phyloP scores from a whole-genome alignment of 2,329 filamentous ascomycete genomes.

The Cercospora beticola region DNA sequence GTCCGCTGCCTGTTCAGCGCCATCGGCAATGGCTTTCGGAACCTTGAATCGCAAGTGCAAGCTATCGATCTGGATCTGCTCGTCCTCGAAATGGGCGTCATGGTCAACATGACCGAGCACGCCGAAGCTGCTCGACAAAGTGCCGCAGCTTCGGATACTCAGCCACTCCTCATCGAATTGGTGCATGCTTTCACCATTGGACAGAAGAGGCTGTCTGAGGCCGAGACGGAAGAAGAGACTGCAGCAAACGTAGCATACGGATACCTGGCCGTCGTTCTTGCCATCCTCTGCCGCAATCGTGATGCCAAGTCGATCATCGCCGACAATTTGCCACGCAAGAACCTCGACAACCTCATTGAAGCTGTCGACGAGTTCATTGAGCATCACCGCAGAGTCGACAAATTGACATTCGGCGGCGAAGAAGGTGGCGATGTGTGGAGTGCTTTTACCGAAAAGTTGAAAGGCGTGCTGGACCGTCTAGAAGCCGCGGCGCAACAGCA shows the following conservation, averaged over 20 bases:
- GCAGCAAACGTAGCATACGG: constrained; percentile 80
- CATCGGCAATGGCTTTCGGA: constrained; percentile 31
- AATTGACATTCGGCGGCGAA: constrained; percentile 47
- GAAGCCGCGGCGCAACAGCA: constrained; percentile 21
- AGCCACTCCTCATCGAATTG: constrained; percentile 27
- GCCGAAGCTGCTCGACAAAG: constrained; percentile 56
- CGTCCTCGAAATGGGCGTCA: constrained; percentile 73
- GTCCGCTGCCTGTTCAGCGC: constrained; percentile 42
- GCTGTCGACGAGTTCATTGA: constrained; percentile 63
- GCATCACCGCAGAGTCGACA: constrained; percentile 61
- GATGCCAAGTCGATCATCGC: constrained; percentile 40
- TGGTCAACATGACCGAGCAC: constrained; percentile 86
- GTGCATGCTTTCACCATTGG: constrained; percentile 33
- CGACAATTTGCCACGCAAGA: constrained; percentile 47
- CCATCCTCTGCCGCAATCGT: constrained; percentile 68
- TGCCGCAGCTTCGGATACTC: constrained; percentile 13
- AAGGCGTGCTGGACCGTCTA: constrained; percentile 50
- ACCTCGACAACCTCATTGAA: constrained; percentile 52
- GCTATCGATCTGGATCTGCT: constrained; percentile 64
- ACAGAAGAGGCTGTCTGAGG: constrained; percentile 47
- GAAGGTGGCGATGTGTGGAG: constrained; percentile 49
- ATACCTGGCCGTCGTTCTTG: constrained; percentile 80
- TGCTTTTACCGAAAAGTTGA: constrained; percentile 56
- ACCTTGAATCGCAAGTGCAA: constrained; percentile 29
- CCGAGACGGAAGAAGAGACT: constrained; percentile 68